These are phyloP conservation scores for Kazachstania viticola DNA, from an alignment of 805 yeast genomes.

Conservation along the genomic window DNA sequence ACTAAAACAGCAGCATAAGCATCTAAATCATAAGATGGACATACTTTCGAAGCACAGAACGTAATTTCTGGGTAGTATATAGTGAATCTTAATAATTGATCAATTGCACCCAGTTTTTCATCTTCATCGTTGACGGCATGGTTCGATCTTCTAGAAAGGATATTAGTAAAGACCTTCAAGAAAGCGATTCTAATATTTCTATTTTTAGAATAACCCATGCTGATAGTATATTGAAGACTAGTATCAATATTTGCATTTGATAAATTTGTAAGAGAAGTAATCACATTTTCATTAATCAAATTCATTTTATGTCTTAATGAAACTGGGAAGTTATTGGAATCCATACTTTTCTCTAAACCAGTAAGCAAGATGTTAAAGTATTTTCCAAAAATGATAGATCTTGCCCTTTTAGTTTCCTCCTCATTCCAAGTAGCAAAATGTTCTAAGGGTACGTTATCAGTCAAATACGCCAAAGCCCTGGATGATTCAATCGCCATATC, in stretches of 20 bases:
- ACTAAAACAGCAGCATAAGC: conserved; percentile 56
- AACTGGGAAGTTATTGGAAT: conserved; percentile 26
- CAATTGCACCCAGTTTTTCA: conserved; percentile 16
- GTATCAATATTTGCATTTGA: conserved; percentile 64
- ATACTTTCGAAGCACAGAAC: conserved; percentile 44
- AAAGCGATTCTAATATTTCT: conserved; percentile 57
- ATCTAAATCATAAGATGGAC: conserved; percentile 61
- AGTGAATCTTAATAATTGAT: conserved; percentile 21
- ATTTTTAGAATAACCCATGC: conserved; percentile 67
- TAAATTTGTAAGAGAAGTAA: conserved; percentile 55
- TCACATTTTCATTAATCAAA: conserved; percentile 48
- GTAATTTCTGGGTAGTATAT: conserved; percentile 33
- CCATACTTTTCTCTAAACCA: conserved; percentile 31
- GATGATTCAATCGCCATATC: conserved; percentile 60
- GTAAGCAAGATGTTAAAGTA: conserved; percentile 50
- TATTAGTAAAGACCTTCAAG: conserved; percentile 64
- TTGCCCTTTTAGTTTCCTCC: conserved; percentile 41
- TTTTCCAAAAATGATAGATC: conserved; percentile 53
- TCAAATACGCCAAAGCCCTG: conserved; percentile 41
- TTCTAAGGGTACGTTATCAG: conserved; percentile 48
- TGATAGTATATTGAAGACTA: conserved; percentile 64
- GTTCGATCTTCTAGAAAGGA: conserved; percentile 31
- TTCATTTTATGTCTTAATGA: conserved; percentile 42
- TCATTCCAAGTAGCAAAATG: conserved; percentile 45
- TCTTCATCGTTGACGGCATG: conserved; percentile 21